A percentile compares a stretch with the other conserved stretches of the same genome.
These are phyloP conservation scores for Bipolaris victoriae DNA, from an alignment of 2,329 filamentous ascomycete genomes.

Conservation along the genomic window DNA sequence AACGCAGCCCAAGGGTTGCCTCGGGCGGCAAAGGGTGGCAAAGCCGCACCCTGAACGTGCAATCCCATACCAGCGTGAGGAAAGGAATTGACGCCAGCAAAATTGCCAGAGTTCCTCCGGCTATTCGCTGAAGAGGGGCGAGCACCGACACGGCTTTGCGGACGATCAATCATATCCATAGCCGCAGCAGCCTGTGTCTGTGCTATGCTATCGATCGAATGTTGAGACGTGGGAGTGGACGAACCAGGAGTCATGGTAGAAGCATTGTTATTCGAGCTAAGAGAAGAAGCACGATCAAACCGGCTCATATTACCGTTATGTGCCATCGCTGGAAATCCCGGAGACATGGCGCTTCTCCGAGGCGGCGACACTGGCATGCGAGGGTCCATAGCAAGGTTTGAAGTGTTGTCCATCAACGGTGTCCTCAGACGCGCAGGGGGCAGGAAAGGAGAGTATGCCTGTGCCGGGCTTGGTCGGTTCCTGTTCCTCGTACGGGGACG, in stretches of 20 bases:
- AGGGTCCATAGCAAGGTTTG: slow-evolving; percentile 27
- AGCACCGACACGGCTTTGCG: slow-evolving; percentile 44
- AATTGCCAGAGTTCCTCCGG: slow-evolving; percentile 42
- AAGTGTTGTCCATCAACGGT: slow-evolving; percentile 42
- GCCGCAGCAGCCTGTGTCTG: slow-evolving; percentile 37
- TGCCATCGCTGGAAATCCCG: slow-evolving; percentile 25
- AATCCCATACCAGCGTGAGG: slow-evolving; percentile 41
- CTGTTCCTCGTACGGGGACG: slow-evolving; percentile 49
- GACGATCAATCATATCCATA: slow-evolving; percentile 47
- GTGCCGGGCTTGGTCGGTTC: slow-evolving; percentile 47
- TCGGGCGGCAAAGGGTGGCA: slow-evolving; percentile 38
- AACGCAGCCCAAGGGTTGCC: slow-evolving; percentile 49
- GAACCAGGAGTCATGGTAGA: slow-evolving; percentile 41
- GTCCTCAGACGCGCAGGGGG: slow-evolving; percentile 44
- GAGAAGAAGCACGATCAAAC: slow-evolving; percentile 36
- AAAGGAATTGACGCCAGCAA: slow-evolving; percentile 41
- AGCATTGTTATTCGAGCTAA: slow-evolving; percentile 37
- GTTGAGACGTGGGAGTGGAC: slow-evolving; percentile 35
- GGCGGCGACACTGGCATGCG: slow-evolving; percentile 42
- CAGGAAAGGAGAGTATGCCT: slow-evolving; percentile 44
- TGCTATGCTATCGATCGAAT: slow-evolving; percentile 35
- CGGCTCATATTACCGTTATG: slow-evolving; percentile 21
- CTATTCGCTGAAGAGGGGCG: slow-evolving; percentile 46
- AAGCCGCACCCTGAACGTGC: slow-evolving; percentile 41
- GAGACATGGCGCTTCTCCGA: slow-evolving; percentile 33